Conservation (phyloP, 169 alveolate species). For the Babesia bovis region DNA sequence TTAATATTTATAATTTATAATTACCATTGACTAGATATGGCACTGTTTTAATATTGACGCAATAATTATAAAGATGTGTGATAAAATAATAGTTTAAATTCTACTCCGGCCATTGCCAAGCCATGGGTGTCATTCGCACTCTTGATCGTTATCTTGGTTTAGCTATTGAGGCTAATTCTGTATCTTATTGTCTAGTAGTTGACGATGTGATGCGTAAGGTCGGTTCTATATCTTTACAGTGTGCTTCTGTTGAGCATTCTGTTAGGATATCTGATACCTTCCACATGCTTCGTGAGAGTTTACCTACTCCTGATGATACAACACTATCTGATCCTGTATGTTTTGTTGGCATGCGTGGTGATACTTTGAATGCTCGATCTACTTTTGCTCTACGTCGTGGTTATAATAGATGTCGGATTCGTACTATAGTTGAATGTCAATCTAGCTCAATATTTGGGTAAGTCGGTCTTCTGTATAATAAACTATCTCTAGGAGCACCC, state of each 20-base stretch:
- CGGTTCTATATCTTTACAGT: constrained; percentile 40
- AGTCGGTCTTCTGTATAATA: neutral
- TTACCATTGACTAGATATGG: too few species aligned
- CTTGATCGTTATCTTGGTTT: constrained; percentile 53
- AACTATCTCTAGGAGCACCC: constrained; percentile 13
- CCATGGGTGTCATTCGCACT: neutral
- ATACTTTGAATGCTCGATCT: constrained; percentile 22
- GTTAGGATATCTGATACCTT: constrained; percentile 27
- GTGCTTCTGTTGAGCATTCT: constrained; percentile 26
- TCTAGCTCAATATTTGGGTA: constrained; percentile 45
- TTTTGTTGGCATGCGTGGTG: constrained; percentile 43
- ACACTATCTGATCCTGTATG: neutral
- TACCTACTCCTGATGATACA: neutral
- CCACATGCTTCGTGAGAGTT: constrained; percentile 24
- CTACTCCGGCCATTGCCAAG: neutral
- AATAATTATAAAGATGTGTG: too few species aligned
- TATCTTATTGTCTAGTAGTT: constrained; percentile 52
- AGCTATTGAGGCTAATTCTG: constrained; percentile 30
- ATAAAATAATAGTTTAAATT: too few species aligned
- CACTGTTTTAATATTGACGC: too few species aligned
- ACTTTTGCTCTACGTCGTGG: constrained; percentile 12
- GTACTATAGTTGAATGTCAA: constrained; percentile 65
- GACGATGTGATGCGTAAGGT: constrained; percentile 36
- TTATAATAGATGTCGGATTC: constrained; percentile 49
- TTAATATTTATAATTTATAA: too few species aligned